These are phyloP conservation scores for Scheffersomyces lignosus DNA, from an alignment of 805 yeast genomes.

Conservation along the genomic window DNA sequence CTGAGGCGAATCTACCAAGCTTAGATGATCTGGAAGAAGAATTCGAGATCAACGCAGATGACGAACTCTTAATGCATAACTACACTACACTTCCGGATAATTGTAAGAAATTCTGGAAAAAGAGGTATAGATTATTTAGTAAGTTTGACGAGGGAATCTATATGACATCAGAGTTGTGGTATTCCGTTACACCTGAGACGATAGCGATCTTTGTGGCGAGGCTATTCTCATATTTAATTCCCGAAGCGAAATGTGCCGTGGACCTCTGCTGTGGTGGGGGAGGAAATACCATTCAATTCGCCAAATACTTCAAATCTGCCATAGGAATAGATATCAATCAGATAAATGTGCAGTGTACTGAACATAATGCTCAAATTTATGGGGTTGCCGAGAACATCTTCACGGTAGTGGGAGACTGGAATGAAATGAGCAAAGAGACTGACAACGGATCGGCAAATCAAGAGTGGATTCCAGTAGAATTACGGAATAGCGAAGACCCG, in stretches of 20 bases:
- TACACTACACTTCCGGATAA: conserved; percentile 39
- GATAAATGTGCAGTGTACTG: conserved; percentile 63
- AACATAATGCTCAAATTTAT: conserved; percentile 66
- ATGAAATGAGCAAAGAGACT: conserved; percentile 22
- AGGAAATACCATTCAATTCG: conserved; percentile 80
- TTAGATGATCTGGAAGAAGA: neutral
- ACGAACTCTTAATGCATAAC: conserved; percentile 39
- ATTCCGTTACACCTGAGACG: conserved; percentile 81
- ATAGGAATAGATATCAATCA: conserved; percentile 64
- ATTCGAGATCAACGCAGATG: conserved; percentile 9
- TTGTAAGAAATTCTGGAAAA: conserved; percentile 58
- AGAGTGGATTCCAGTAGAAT: conserved; percentile 34
- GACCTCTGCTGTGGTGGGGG: conserved; percentile 90
- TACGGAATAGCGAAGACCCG: conserved; percentile 14
- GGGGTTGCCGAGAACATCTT: conserved; percentile 52
- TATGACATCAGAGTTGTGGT: conserved; percentile 78
- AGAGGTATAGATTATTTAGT: conserved; percentile 60
- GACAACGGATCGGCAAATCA: conserved; percentile 13
- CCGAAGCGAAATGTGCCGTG: conserved; percentile 45
- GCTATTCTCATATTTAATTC: conserved; percentile 52
- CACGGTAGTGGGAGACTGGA: conserved; percentile 53
- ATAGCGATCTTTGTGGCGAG: conserved; percentile 63
- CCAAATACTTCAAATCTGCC: conserved; percentile 53
- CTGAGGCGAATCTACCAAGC: too few species aligned
- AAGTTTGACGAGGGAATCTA: conserved; percentile 66